Conservation (phyloP, 306 rosid species). For the Datisca glomerata region DNA sequence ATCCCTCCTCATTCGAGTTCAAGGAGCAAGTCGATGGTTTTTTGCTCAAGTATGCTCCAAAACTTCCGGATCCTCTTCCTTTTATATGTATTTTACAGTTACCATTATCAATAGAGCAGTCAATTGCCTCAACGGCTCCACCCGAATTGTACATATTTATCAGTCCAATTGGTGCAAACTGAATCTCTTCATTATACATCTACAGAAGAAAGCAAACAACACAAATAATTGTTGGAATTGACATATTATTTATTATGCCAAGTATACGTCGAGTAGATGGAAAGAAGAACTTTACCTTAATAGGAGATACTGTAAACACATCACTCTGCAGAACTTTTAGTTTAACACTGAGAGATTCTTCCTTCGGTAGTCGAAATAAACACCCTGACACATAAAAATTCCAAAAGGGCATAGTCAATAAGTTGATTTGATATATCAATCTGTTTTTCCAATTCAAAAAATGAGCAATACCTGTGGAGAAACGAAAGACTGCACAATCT, state of each 20-base stretch:
- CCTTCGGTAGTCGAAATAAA: background rate
- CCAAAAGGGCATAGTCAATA: slow-evolving; percentile 6
- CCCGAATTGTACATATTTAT: slow-evolving; percentile 77
- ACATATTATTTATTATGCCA: no score
- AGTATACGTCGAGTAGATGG: no score
- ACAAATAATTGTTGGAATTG: slow-evolving; percentile 3
- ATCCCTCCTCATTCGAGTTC: slow-evolving; percentile 16
- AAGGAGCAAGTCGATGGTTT: slow-evolving; percentile 19
- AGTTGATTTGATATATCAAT: slow-evolving; percentile 14
- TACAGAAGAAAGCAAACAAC: slow-evolving; percentile 15
- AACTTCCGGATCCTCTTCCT: slow-evolving; percentile 42
- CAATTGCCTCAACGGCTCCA: slow-evolving; percentile 51
- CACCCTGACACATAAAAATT: background rate
- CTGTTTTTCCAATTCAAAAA: background rate
- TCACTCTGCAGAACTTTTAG: background rate
- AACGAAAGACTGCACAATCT: slow-evolving; percentile 40
- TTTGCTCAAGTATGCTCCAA: slow-evolving; percentile 50
- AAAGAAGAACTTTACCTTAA: background rate
- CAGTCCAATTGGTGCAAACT: slow-evolving; percentile 51
- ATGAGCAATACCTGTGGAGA: slow-evolving; percentile 37
- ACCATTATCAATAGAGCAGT: slow-evolving; percentile 18
- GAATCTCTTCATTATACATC: slow-evolving; percentile 27
- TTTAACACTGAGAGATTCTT: background rate
- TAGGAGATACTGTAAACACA: background rate
- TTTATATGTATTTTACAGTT: slow-evolving; percentile 22